phyloP scores from a whole-genome alignment of 306 rosid species.

The Cicer pinnatifidum region DNA sequence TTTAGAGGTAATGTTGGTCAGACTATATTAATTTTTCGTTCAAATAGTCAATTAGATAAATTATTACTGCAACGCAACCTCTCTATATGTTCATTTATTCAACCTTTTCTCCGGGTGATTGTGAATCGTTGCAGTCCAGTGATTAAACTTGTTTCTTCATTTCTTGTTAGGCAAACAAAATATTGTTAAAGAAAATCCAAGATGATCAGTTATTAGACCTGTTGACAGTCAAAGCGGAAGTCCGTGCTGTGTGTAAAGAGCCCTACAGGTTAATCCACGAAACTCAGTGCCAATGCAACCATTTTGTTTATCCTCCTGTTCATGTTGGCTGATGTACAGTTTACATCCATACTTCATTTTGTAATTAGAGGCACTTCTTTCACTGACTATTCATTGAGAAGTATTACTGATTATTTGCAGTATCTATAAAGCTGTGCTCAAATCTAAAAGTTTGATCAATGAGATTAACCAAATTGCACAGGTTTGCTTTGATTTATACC shows the following conservation, averaged over 20 bases:
- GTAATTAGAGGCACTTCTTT: constrained; percentile 31
- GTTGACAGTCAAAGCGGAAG: constrained; percentile 79
- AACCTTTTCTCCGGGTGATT: constrained; percentile 27
- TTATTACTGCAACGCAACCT: constrained; percentile 27
- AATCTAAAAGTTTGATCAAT: constrained; percentile 76
- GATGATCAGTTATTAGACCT: constrained; percentile 94
- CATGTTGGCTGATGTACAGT: constrained; percentile 33
- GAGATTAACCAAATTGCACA: constrained; percentile 94
- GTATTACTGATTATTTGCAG: constrained; percentile 58
- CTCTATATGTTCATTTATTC: constrained; percentile 31
- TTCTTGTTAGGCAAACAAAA: constrained; percentile 79
- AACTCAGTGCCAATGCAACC: constrained; percentile 30
- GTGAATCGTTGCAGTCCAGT: constrained; percentile 42
- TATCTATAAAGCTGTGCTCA: constrained; percentile 78
- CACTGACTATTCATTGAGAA: constrained; percentile 38
- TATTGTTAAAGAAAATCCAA: constrained; percentile 79
- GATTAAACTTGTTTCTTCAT: constrained; percentile 41
- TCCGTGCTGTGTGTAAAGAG: constrained; percentile 83
- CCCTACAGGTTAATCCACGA: constrained; percentile 79
- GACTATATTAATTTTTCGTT: constrained; percentile 39
- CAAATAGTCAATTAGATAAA: constrained; percentile 19
- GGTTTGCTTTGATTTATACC: constrained; percentile 61
- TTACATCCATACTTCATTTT: constrained; percentile 39
- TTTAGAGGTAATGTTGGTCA: constrained; percentile 66
- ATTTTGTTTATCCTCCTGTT: constrained; percentile 40